These are phyloP conservation scores for Pachyrhizus erosus DNA, from an alignment of 306 rosid genomes.

Conservation along the genomic window DNA sequence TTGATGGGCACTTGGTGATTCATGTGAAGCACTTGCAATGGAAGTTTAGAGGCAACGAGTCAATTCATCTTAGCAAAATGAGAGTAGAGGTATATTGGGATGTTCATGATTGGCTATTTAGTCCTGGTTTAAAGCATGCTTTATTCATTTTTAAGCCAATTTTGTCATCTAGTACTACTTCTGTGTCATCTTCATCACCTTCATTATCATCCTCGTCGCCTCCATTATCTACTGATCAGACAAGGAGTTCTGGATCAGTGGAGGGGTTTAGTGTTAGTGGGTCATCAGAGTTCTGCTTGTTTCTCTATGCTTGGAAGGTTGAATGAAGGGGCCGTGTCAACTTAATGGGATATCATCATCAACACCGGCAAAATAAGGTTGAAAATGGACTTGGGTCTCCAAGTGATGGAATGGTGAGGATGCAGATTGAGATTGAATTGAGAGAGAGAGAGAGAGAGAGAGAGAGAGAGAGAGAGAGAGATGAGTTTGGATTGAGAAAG, in stretches of 20 bases:
- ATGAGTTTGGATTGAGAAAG: constrained; percentile 39
- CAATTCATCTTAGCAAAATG: constrained; percentile 71
- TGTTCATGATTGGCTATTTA: constrained; percentile 91
- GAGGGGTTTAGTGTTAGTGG: constrained; percentile 69
- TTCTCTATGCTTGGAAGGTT: constrained; percentile 91
- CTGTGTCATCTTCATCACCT: constrained; percentile 48
- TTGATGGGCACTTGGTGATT: constrained; percentile 77
- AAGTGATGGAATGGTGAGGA: constrained; percentile 49
- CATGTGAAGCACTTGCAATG: constrained; percentile 89
- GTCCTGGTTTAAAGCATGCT: constrained; percentile 88
- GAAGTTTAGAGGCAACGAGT: constrained; percentile 93
- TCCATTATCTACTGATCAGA: constrained; percentile 56
- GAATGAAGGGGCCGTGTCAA: constrained; percentile 51
- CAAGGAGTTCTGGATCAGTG: constrained; percentile 57
- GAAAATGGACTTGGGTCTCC: constrained; percentile 46
- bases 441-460: constrained; percentile 30
- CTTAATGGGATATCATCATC: constrained; percentile 25
- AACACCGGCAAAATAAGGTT: constrained; percentile 52
- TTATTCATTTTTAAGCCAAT: constrained; percentile 83
- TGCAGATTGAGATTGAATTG: constrained; percentile 45
- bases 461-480: not conserved
- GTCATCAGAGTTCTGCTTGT: constrained; percentile 81
- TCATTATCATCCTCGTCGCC: constrained; percentile 55
- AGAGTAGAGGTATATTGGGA: constrained; percentile 91
- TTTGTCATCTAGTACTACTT: constrained; percentile 46